phyloP scores from a whole-genome alignment of 2,329 filamentous ascomycete species.

The Fusarium chuoi region DNA sequence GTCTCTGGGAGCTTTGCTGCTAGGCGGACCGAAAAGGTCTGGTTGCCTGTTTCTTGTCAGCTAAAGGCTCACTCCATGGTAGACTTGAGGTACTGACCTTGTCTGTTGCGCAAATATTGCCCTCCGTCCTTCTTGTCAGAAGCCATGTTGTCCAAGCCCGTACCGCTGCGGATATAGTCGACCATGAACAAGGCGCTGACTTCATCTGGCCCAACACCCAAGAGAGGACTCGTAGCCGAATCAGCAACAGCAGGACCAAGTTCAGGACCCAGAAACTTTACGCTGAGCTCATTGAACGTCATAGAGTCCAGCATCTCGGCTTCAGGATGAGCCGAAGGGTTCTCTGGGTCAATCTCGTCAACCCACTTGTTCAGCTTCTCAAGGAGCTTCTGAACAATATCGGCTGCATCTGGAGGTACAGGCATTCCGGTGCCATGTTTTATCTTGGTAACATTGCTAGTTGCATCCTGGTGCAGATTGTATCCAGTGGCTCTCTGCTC shows the following conservation, averaged over 20 bases:
- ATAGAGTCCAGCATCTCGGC: slow-evolving; percentile 19
- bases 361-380: slow-evolving; percentile 15
- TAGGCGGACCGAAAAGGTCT: slow-evolving; percentile 23
- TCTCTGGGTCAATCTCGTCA: slow-evolving; percentile 7
- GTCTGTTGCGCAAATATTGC: slow-evolving; percentile 39
- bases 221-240: slow-evolving; percentile 6
- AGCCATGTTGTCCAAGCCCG: slow-evolving; percentile 31
- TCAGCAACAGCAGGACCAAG: slow-evolving; percentile 13
- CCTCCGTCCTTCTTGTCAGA: slow-evolving; percentile 36
- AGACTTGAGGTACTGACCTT: slow-evolving; percentile 14
- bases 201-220: slow-evolving; percentile 36
- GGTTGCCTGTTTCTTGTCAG: slow-evolving; percentile 20
- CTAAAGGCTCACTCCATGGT: no score
- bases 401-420: slow-evolving; percentile 10
- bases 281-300: slow-evolving; percentile 11
- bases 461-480: slow-evolving; percentile 8
- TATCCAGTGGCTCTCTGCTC: slow-evolving; percentile 25
- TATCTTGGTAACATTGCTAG: slow-evolving; percentile 20
- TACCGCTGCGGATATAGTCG: slow-evolving; percentile 33
- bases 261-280: slow-evolving; percentile 5
- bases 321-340: slow-evolving; percentile 10
- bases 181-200: slow-evolving; percentile 35
- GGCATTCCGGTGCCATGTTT: slow-evolving; percentile 10
- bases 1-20: slow-evolving; percentile 21
- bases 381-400: slow-evolving; percentile 4